Evolutionary conservation across 2,329 filamentous ascomycete genomes (phyloP).

Genomic region (Cryphonectria parasitica): DNA sequence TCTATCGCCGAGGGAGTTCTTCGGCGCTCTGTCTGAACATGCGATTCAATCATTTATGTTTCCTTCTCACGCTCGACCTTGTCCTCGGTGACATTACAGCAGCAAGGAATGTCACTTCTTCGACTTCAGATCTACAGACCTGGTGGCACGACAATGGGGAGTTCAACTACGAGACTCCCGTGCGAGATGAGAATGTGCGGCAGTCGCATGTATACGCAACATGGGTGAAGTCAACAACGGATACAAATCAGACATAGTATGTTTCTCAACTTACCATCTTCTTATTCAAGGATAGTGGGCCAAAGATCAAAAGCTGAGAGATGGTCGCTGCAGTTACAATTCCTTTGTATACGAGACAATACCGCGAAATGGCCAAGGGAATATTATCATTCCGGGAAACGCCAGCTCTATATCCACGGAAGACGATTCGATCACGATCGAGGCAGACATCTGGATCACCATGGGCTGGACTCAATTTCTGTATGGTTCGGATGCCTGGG

Average conservation of each 20-base stretch:
- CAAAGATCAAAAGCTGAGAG: neutral
- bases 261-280: neutral
- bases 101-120: slow-evolving; percentile 15
- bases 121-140: slow-evolving; percentile 19
- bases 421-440: slow-evolving; percentile 39
- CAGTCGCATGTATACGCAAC: slow-evolving; percentile 30
- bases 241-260: slow-evolving; percentile 23
- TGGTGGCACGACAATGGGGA: slow-evolving; percentile 32
- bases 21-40: neutral
- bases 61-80: neutral
- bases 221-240: slow-evolving; percentile 21
- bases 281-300: neutral
- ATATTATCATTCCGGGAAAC: slow-evolving; percentile 34
- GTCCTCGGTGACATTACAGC: slow-evolving; percentile 5
- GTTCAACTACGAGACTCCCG: slow-evolving; percentile 27
- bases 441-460: slow-evolving; percentile 37
- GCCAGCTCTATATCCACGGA: slow-evolving; percentile 30
- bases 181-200: slow-evolving; percentile 27
- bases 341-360: slow-evolving; percentile 44
- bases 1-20: neutral
- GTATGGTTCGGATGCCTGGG: slow-evolving; percentile 32
- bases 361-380: slow-evolving; percentile 41
- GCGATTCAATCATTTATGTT: neutral
- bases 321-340: slow-evolving; percentile 7
- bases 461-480: slow-evolving; percentile 44